Evolutionary conservation across 2,329 filamentous ascomycete species (phyloP), one percentile per base, ranked within the genome.

Genomic region (Orbilia oligospora): DNA sequence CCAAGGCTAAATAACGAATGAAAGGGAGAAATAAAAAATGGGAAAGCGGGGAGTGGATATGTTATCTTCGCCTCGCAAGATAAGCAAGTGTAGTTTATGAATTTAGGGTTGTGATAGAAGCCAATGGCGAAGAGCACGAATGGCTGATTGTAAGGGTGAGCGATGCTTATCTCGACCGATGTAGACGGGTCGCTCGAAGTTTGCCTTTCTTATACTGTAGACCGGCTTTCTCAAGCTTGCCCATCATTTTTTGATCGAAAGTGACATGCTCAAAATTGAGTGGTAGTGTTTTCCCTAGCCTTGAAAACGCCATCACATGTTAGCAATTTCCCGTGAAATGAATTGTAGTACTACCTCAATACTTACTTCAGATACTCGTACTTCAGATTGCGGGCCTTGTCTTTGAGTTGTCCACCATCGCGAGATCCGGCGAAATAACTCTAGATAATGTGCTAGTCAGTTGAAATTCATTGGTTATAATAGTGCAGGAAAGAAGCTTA

Each of bases 301-400:
- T 76, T 41, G 3, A 14, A 14, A 51, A 44, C 0, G 22, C 3
- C n/a, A 55, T 10, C 22, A 12, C 18, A 0, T 14, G 16, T 61
- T 33, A 38, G 61, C 3, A 44, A 4, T 20, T 6, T 3, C 27
- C 27, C 3, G 27, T 6, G 6, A 30, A 30, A 30, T 30, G 27
- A 30, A 30, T 18, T 10, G 41, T 16, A 53, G 16, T 14, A 16
- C 8, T 18, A 56, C n/a, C n/a, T n/a, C n/a, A n/a, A n/a, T n/a
- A n/a, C 72, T 67, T n/a, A 77, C 73, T 64, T 71, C 6, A 77
- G 44, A 5, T 22, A 46, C 3, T 48, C 30, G 16, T 63, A 68
- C 33, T 77, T 77, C 1, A 77, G 8, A 22, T 77, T 77, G 3
- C 73, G 24, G 0, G 73, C 73, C n/a, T 77, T 77, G 33, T 77